Evolutionary conservation across 2,329 filamentous ascomycete species (phyloP), one percentile per base, ranked within the genome.

Genomic region (Fusarium pininemorale): DNA sequence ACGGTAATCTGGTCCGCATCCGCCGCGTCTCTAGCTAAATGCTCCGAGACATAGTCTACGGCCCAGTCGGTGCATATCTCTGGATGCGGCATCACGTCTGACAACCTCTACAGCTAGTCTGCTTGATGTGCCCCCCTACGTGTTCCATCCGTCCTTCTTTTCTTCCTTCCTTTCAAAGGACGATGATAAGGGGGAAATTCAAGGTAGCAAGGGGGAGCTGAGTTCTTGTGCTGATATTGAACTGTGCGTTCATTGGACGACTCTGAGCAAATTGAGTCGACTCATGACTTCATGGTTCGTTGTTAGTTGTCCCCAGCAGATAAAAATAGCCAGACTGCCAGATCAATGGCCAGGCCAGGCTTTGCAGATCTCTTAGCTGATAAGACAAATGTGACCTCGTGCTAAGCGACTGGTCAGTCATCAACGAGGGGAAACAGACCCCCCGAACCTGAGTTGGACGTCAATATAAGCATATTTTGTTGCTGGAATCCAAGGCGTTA

Each of bases 101-200:
- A 66, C 60, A 70, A 54, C 51, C 35, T 56, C 53, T 54, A 45
- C 38, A 51, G 57, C n/a, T 50, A 35, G 42, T 22, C 48, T 44
- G 32, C 32, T 56, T 50, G n/a, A 45, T 50, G 28, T 30, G 22
- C 15, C 26, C 30, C 28, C 28, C 35, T 54, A 45, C 30, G 28
- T 47, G 51, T 70, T 70, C 66, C 50, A 70, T 45, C 28, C 51
- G 26, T 44, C 22, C 59, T 70, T 70, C 67, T 70, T 66, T 70
- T 65, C 44, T 66, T 70, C 66, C 42, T 66, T 64, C 66, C 42
- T 66, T 64, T 22, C n/a, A 8, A 48, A 18, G 48, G 16, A 42
- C 32, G 62, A 20, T 38, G 48, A 55, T 70, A 70, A 63, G 59
- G 57, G 58, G 45, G n/a, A 24, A 35, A 24, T 32, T 38, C 47